Conservation (phyloP, 2,329 filamentous ascomycete genomes). For the Penicillium brasilianum region DNA sequence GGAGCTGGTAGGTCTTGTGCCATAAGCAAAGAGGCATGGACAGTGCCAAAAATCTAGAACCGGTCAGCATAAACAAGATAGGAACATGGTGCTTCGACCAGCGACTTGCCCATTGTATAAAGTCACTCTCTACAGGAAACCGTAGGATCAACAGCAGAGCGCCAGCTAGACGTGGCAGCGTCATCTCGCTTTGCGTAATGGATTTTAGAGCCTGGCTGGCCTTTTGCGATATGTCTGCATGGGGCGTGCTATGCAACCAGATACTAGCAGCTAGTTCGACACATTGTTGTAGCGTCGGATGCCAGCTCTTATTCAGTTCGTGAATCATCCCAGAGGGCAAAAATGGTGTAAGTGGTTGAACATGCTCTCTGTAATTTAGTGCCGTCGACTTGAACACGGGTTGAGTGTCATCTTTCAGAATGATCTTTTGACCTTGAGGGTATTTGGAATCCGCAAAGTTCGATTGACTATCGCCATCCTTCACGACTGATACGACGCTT, state of each 20-base stretch:
- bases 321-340: background rate
- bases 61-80: background rate
- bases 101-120: background rate
- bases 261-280: background rate
- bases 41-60: background rate
- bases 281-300: background rate
- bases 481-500: background rate
- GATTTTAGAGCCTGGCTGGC: background rate
- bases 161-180: background rate
- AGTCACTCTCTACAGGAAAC: background rate
- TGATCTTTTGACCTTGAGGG: background rate
- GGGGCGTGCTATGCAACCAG: background rate
- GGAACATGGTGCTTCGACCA: background rate
- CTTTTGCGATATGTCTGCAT: background rate
- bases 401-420: background rate
- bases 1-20: background rate
- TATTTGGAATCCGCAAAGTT: background rate
- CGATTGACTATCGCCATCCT: background rate
- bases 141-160: background rate
- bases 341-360: background rate
- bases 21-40: background rate
- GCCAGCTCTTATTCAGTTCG: background rate
- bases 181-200: background rate
- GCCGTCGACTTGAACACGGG: background rate
- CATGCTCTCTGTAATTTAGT: background rate